These are phyloP conservation scores for Fraxinus americana DNA, from an alignment of 257 asterid genomes.

Conservation along the genomic window DNA sequence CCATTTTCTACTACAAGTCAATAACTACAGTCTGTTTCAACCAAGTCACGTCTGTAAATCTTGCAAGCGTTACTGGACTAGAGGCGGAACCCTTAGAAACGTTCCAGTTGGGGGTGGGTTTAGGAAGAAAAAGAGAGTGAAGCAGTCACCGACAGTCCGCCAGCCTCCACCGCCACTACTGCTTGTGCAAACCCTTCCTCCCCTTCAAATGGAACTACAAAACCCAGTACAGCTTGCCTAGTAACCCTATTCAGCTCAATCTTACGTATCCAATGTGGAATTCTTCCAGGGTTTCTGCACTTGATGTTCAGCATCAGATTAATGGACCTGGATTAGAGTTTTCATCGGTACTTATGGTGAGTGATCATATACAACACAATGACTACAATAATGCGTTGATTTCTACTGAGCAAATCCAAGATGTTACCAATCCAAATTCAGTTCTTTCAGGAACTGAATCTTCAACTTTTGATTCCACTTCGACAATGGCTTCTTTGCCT, in stretches of 20 bases:
- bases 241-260: slow-evolving; percentile 27
- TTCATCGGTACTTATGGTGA: slow-evolving; percentile 24
- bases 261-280: slow-evolving; percentile 6
- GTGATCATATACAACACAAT: slow-evolving; percentile 5
- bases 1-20: slow-evolving; percentile 43
- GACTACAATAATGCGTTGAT: slow-evolving; percentile 2
- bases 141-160: slow-evolving; percentile 1
- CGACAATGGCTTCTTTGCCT: slow-evolving; percentile 46
- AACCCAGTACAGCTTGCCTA: slow-evolving; percentile 41
- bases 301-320: slow-evolving; percentile 26
- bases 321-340: slow-evolving; percentile 43
- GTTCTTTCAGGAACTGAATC: slow-evolving; percentile 41
- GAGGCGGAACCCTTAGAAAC: slow-evolving; percentile 55
- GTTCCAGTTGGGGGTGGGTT: slow-evolving; percentile 63
- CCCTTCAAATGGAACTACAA: slow-evolving; percentile 24
- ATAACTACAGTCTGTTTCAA: slow-evolving; percentile 54
- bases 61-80: slow-evolving; percentile 57
- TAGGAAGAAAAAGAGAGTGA: slow-evolving; percentile 46
- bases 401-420: slow-evolving; percentile 36
- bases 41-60: slow-evolving; percentile 56
- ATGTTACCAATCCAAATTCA: slow-evolving; percentile 24
- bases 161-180: background rate
- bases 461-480: slow-evolving; percentile 28
- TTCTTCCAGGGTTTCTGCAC: slow-evolving; percentile 29
- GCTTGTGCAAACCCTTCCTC: background rate